These are phyloP conservation scores for Coleophoma crateriformis DNA, from an alignment of 2,329 filamentous ascomycete species.

Conservation along the genomic window DNA sequence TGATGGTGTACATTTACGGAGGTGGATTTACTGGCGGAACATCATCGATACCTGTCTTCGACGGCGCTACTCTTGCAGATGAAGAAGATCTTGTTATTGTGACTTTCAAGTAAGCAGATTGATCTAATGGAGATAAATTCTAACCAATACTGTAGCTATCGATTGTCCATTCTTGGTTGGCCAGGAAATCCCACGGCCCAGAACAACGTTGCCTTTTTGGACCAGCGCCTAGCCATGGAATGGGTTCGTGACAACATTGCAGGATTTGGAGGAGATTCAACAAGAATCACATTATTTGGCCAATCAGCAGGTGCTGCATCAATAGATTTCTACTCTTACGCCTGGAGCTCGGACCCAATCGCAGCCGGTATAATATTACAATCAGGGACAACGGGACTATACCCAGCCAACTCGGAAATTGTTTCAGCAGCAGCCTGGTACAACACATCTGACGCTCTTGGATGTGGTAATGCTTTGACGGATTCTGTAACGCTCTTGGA, in stretches of 20 bases:
- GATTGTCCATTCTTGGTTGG: conserved; percentile 16
- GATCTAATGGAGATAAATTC: not conserved
- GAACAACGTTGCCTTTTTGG: conserved; percentile 42
- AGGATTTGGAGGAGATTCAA: conserved; percentile 49
- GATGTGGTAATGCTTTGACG: conserved; percentile 12
- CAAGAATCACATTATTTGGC: conserved; percentile 21
- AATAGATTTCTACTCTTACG: conserved; percentile 17
- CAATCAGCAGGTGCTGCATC: conserved; percentile 19
- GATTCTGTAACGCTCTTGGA: conserved; percentile 4
- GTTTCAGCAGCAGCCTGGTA: conserved; percentile 10
- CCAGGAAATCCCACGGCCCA: conserved; percentile 6
- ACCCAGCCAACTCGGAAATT: conserved; percentile 1
- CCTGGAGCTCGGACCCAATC: conserved; percentile 16
- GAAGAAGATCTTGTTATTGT: conserved; percentile 37
- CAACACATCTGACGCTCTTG: conserved; percentile 6
- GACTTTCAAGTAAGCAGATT: conserved; percentile 34
- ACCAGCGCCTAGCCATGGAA: conserved; percentile 50
- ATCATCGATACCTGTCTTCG: conserved; percentile 30
- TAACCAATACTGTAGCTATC: conserved; percentile 8
- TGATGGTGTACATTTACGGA: conserved; percentile 37
- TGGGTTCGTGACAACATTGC: conserved; percentile 55
- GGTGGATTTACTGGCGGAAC: conserved; percentile 33
- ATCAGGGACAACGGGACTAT: conserved; percentile 32
- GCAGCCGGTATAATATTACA: conserved; percentile 17
- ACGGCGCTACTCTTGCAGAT: conserved; percentile 34